phyloP scores from a whole-genome alignment of 192 early-diverging fungal genomes.

The Cladochytrium replicatum region DNA sequence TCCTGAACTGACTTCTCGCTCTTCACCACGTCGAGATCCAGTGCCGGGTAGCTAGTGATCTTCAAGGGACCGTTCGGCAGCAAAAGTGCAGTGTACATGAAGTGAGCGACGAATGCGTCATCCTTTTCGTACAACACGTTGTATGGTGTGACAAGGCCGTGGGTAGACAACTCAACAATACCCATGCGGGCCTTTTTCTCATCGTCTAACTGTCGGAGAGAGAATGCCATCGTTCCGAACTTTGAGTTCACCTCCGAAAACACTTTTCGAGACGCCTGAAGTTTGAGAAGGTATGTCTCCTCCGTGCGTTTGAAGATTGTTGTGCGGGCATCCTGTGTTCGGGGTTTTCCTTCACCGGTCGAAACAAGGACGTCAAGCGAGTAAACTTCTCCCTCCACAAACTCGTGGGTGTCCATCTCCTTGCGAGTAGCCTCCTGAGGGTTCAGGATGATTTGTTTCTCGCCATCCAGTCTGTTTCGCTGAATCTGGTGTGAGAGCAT shows the following conservation, averaged over 20 bases:
- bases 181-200: constrained; percentile 89
- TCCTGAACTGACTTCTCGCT: constrained; percentile 79
- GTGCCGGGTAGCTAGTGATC: constrained; percentile 66
- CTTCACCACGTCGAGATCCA: constrained; percentile 66
- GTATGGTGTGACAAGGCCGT: constrained; percentile 70
- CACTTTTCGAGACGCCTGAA: constrained; percentile 68
- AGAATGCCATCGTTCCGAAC: constrained; percentile 83
- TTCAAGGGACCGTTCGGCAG: constrained; percentile 77
- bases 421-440: constrained; percentile 66
- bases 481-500: constrained; percentile 83
- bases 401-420: constrained; percentile 50
- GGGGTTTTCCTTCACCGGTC: constrained; percentile 73
- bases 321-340: constrained; percentile 62
- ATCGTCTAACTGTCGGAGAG: constrained; percentile 74
- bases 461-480: constrained; percentile 81
- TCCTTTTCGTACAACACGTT: constrained; percentile 76
- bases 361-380: constrained; percentile 81
- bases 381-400: constrained; percentile 87
- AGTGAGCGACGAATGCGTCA: constrained; percentile 73
- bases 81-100: constrained; percentile 85
- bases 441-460: constrained; percentile 88
- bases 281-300: constrained; percentile 74
- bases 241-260: constrained; percentile 63
- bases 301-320: constrained; percentile 82
- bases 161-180: constrained; percentile 79